Evolutionary conservation across 1,284 basidiomycete genomes (phyloP).

Genomic region (Tremellales sp.): DNA sequence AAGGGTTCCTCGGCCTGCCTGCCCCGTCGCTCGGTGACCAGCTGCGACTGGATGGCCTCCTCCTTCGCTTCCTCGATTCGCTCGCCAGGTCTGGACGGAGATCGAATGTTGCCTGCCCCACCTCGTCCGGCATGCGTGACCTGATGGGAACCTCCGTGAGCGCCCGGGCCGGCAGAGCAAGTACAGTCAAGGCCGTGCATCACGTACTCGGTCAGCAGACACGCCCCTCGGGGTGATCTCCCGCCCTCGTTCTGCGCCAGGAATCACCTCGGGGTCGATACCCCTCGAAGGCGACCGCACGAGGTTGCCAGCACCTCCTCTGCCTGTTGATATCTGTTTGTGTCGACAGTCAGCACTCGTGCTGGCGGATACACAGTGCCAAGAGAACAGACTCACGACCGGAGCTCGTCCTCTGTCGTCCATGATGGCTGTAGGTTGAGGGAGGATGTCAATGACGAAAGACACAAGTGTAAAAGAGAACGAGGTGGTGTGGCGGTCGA

Average conservation of each 20-base stretch:
- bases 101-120: constrained; percentile 48
- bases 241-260: constrained; percentile 41
- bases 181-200: background rate
- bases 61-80: constrained; percentile 35
- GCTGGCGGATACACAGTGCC: background rate
- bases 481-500: background rate
- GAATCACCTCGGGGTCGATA: constrained; percentile 31
- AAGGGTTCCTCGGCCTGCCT: constrained; percentile 37
- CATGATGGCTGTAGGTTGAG: constrained; percentile 25
- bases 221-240: constrained; percentile 29
- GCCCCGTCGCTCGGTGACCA: constrained; percentile 44
- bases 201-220: constrained; percentile 33
- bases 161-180: background rate
- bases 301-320: constrained; percentile 48
- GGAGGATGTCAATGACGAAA: background rate
- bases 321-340: constrained; percentile 43
- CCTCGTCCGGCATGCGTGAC: constrained; percentile 47
- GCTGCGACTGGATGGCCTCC: constrained; percentile 39
- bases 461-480: background rate
- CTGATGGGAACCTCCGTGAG: constrained; percentile 11
- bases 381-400: constrained; percentile 20
- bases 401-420: constrained; percentile 30
- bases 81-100: constrained; percentile 34
- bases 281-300: constrained; percentile 38
- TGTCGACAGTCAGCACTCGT: background rate